Base-by-base conservation (phyloP, 1,139 yeast genomes). In the Geotrichum carabidarum region DNA sequence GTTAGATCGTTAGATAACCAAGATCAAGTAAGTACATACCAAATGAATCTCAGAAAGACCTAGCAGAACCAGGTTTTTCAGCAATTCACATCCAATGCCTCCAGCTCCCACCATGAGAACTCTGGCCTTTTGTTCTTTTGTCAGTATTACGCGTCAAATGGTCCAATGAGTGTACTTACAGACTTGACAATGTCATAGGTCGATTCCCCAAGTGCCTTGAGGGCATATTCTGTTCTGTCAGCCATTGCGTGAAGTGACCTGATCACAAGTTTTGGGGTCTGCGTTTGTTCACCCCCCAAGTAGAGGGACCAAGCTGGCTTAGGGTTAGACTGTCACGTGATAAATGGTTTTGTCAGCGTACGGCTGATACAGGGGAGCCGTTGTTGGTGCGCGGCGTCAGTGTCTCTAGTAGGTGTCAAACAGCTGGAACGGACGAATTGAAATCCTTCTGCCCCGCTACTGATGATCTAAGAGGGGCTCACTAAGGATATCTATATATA, bases 61-160 rank as follows among this genome's bases (percentile, higher is more conserved):
- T 62, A 89, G 78, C 60, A 91, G 72, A 7, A 90, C 83, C 52
- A 94, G 75, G 66, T 94, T 88, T 67, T 94, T 94, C 57, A 94
- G 75, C 43, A 94, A 74, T 69, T 94, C 99, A 69, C 98, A 94
- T 4, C 99, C 99, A 60, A 94, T 91, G n/a, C 99, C 99, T 32
- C 99, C 99, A 0, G 99, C 97, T 3, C 99, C 99, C 0, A 94
- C 96, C 74, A 94, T 76, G 48, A 94, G 74, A 18, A 93, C 90
- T 58, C 65, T 68, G 44, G 62, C 55, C 67, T 64, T 40, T 8
- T 11, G n/a, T 12, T 9, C 27, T 22, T 27, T 15, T 2, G 47
- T 48, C 14, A 17, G 44, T 34, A n/a, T 40, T 8, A 44, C n/a
- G 22, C 22, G 30, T 17, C 11, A 35, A 17, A 44, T n/a, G 22